Evolutionary conservation across 352 stramenopile species (phyloP).

Genomic region (Elongisporangium senticosum): DNA sequence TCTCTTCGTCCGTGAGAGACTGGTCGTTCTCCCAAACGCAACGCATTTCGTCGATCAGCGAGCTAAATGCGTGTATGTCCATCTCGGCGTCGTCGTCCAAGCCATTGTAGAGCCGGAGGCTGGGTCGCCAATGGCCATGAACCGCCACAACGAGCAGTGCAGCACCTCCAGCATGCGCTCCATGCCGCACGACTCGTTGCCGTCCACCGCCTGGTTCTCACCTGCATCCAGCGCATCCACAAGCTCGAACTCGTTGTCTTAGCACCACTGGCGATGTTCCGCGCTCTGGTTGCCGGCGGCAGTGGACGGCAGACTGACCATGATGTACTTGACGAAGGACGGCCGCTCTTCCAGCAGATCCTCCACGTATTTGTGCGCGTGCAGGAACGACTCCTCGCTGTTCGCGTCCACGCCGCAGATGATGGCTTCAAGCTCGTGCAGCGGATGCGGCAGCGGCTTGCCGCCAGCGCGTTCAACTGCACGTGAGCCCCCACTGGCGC

Average conservation of each 20-base stretch:
- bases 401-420: slow-evolving; percentile 47
- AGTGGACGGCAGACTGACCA: slow-evolving; percentile 25
- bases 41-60: slow-evolving; percentile 57
- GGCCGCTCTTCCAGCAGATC: slow-evolving; percentile 33
- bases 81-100: slow-evolving; percentile 30
- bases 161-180: slow-evolving; percentile 68
- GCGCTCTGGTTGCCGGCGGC: slow-evolving; percentile 13
- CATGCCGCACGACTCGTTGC: slow-evolving; percentile 44
- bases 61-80: slow-evolving; percentile 55
- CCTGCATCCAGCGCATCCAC: slow-evolving; percentile 18
- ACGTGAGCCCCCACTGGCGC: slow-evolving; percentile 40
- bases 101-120: slow-evolving; percentile 1
- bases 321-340: slow-evolving; percentile 50
- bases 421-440: slow-evolving; percentile 50
- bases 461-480: slow-evolving; percentile 25
- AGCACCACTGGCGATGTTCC: slow-evolving; percentile 40
- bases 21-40: slow-evolving; percentile 54
- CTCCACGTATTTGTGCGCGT: slow-evolving; percentile 32
- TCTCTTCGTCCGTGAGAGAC: slow-evolving; percentile 47
- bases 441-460: slow-evolving; percentile 24
- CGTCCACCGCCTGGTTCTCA: slow-evolving; percentile 10
- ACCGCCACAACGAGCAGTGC: slow-evolving; percentile 75
- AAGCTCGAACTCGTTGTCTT: slow-evolving; percentile 63
- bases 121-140: slow-evolving; percentile 47
- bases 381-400: slow-evolving; percentile 33